Percentiles rank a stretch among this genome's conserved stretches.
These are phyloP conservation scores for Gaeumannomyces tritici DNA, from an alignment of 2,329 filamentous ascomycete genomes.

Conservation along the genomic window DNA sequence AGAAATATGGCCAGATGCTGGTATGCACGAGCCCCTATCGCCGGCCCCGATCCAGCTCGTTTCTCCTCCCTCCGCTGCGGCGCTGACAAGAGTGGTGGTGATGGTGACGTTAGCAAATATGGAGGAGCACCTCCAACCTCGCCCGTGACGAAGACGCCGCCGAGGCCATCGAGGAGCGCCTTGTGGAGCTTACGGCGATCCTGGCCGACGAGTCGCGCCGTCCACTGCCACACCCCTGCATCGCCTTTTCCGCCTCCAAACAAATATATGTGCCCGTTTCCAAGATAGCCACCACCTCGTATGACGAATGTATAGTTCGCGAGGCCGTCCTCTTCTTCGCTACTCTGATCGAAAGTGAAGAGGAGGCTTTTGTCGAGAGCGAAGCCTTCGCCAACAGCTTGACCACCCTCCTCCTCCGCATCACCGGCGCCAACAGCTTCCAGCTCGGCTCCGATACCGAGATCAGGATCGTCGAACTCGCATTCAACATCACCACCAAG, in stretches of 20 bases:
- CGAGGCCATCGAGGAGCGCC: constrained; percentile 51
- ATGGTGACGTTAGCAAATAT: constrained; percentile 35
- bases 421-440: constrained; percentile 64
- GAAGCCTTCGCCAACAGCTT: constrained; percentile 76
- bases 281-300: constrained; percentile 77
- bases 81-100: not conserved
- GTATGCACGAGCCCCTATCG: constrained; percentile 25
- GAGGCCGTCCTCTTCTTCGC: constrained; percentile 82
- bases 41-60: not conserved
- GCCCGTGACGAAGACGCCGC: constrained; percentile 50
- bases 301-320: constrained; percentile 77
- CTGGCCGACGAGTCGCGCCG: constrained; percentile 84
- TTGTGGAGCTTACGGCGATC: constrained; percentile 58
- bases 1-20: constrained; percentile 53
- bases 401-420: constrained; percentile 75
- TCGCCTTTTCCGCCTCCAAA: constrained; percentile 74
- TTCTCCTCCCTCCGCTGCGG: not conserved
- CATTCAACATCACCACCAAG: constrained; percentile 95
- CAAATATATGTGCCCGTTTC: constrained; percentile 85
- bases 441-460: constrained; percentile 74
- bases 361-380: constrained; percentile 88
- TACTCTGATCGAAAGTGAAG: constrained; percentile 88
- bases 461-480: constrained; percentile 78
- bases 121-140: constrained; percentile 53
- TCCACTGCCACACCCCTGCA: constrained; percentile 83